Percentiles rank a stretch among this genome's conserved stretches.
These are phyloP conservation scores for Aspergillus diversus DNA, from an alignment of 495 filamentous ascomycete species.

Conservation along the genomic window DNA sequence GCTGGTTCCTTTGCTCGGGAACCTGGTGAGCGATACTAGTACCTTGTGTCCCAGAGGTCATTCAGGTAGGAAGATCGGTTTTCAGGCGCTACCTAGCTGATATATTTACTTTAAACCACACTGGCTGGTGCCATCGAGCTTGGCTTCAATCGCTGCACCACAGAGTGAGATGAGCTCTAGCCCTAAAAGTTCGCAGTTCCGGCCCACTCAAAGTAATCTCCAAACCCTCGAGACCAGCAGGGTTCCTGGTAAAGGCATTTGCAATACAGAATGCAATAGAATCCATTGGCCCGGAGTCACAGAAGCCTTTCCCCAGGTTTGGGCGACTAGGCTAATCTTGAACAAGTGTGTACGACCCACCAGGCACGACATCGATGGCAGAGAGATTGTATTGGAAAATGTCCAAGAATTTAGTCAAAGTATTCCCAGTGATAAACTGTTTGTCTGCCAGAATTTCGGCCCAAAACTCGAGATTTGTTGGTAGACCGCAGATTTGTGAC, in stretches of 20 bases:
- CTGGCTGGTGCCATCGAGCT: slow-evolving; percentile 50
- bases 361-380: slow-evolving; percentile 60
- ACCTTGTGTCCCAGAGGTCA: slow-evolving; percentile 23
- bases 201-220: slow-evolving; percentile 65
- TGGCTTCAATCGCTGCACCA: slow-evolving; percentile 54
- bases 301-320: slow-evolving; percentile 54
- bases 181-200: slow-evolving; percentile 55
- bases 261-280: slow-evolving; percentile 55
- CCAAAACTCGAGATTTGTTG: slow-evolving; percentile 61
- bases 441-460: slow-evolving; percentile 45
- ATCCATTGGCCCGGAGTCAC: slow-evolving; percentile 60
- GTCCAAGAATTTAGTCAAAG: slow-evolving; percentile 56
- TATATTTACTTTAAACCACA: slow-evolving; percentile 58
- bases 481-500: slow-evolving; percentile 55
- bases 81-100: slow-evolving; percentile 55
- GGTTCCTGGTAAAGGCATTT: slow-evolving; percentile 63
- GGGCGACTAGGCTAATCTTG: slow-evolving; percentile 63
- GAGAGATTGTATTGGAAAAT: slow-evolving; percentile 51
- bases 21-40: slow-evolving; percentile 45
- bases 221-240: slow-evolving; percentile 51
- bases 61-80: slow-evolving; percentile 10
- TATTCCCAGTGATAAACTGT: slow-evolving; percentile 50
- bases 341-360: slow-evolving; percentile 59
- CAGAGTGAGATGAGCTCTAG: slow-evolving; percentile 54
- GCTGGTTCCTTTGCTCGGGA: slow-evolving; percentile 41